A percentile compares a stretch with the other conserved stretches of the same genome.
These are phyloP conservation scores for Fusarium miscanthi DNA, from an alignment of 2,329 filamentous ascomycete genomes.

Conservation along the genomic window DNA sequence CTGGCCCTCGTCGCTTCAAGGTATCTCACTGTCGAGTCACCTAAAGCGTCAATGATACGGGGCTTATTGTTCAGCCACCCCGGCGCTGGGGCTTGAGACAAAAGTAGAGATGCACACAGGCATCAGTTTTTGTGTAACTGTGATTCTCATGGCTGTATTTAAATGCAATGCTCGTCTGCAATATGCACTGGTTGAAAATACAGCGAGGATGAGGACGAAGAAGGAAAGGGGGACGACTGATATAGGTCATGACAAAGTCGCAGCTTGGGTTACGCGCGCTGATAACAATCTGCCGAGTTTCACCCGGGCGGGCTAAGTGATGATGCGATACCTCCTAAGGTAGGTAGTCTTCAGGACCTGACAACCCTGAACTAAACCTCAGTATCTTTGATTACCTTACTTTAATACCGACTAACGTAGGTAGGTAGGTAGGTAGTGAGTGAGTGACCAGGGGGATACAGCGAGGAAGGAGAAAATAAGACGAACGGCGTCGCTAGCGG, in stretches of 20 bases:
- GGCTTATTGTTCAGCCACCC: conserved; percentile 59
- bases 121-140: conserved; percentile 20
- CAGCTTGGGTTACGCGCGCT: conserved; percentile 23
- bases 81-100: conserved; percentile 63
- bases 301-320: conserved; percentile 39
- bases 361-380: background rate
- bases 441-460: background rate
- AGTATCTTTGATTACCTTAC: background rate
- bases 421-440: background rate
- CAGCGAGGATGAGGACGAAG: conserved; percentile 14
- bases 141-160: conserved; percentile 38
- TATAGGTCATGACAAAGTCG: conserved; percentile 18
- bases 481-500: conserved; percentile 2
- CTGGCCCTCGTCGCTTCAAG: conserved; percentile 38
- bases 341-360: conserved; percentile 5
- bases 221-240: conserved; percentile 29
- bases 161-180: conserved; percentile 28
- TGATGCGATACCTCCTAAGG: conserved; percentile 33
- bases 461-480: conserved; percentile 1
- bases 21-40: conserved; percentile 33
- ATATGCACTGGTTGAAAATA: conserved; percentile 37
- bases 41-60: conserved; percentile 37
- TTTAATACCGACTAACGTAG: too few relatives aligned
- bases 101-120: conserved; percentile 34
- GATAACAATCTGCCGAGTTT: conserved; percentile 40